phyloP scores from a whole-genome alignment of 164 flowering plant species.

The Vitis labrusca region DNA sequence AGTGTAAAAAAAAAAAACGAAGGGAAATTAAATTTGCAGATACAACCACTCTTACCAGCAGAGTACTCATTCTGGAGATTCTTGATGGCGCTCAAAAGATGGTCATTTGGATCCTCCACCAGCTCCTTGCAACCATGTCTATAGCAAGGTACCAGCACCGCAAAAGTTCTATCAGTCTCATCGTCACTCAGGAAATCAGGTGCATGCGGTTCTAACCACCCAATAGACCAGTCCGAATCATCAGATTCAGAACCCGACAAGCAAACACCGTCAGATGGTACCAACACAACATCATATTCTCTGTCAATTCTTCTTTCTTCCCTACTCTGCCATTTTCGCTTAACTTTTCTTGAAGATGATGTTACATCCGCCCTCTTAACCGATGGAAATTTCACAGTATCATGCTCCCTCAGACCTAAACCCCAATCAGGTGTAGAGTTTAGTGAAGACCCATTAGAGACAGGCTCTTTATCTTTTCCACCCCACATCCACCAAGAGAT shows the following conservation, averaged over 20 bases:
- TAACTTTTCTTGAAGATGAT: conserved; percentile 31
- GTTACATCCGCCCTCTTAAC: conserved; percentile 18
- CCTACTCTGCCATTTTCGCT: conserved; percentile 40
- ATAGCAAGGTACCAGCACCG: conserved; percentile 50
- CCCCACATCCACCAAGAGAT: conserved; percentile 39
- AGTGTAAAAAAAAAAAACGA: neutral
- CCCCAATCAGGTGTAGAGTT: conserved; percentile 22
- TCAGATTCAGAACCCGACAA: conserved; percentile 51
- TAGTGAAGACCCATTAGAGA: conserved; percentile 27
- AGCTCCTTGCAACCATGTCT: conserved; percentile 33
- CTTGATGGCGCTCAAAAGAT: conserved; percentile 36
- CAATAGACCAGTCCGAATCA: conserved; percentile 53
- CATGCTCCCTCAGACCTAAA: conserved; percentile 26
- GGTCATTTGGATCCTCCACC: conserved; percentile 26
- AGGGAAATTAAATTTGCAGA: neutral
- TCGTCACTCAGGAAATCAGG: conserved; percentile 42
- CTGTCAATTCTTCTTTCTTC: conserved; percentile 38
- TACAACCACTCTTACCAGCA: conserved; percentile 28
- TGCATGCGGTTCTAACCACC: conserved; percentile 60
- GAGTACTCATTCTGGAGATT: conserved; percentile 30
- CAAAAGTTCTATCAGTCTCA: conserved; percentile 39
- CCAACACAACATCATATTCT: conserved; percentile 37
- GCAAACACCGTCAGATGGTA: conserved; percentile 40
- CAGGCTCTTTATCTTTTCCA: conserved; percentile 32
- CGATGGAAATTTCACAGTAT: conserved; percentile 19